Base-by-base conservation (phyloP, 1,284 basidiomycete genomes). In the Boletus semigastroideus region DNA sequence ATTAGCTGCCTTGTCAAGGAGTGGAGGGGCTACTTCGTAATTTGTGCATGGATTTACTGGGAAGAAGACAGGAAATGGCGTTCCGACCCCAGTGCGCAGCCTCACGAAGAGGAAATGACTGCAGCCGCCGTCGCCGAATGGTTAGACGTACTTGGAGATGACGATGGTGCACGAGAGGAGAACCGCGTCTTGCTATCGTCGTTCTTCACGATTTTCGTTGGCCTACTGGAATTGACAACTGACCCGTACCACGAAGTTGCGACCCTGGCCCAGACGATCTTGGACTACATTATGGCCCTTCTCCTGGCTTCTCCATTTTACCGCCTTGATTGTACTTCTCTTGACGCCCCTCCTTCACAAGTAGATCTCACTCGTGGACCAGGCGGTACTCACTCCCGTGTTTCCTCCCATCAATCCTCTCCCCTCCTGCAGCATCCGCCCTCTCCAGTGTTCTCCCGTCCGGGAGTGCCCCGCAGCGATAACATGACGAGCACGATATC, bases 41-140 rank as follows among this genome's bases (percentile, higher is more conserved):
- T 95, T 31, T 96, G 95, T 50, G 94, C 96, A 1, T 98, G 96
- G 93, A 74, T 93, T 25, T 94, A 95, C 73, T 93, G 92, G 86
- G 90, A 96, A 67, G 90, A 94, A 67, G 86, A 90, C 59, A 74
- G 84, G 56, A 76, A 80, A 62, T 80, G 83, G 78, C 73, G 76
- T 51, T 59, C 47, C 7, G 68, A 67, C 14, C 34, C 70, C 36
- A 67, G 66, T 37, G 52, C 63, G 9, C 68, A 66, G 34, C 63
- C 68, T 25, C 73, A 74, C 36, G 85, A 90, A 44, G 87, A 89
- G 37, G 75, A 87, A 37, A 72, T 94, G 36, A 80, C 85, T 0
- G 78, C 74, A 22, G 77, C 81, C 55, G 90, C 92, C 0, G 76
- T 96, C n/a, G 72, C 76, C 11, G 85, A 90, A 54, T 94, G 92